Percentiles rank a stretch among this genome's conserved stretches.
Conservation (phyloP, 768 basidiomycete species). For the Rubroboletus satanas region DNA sequence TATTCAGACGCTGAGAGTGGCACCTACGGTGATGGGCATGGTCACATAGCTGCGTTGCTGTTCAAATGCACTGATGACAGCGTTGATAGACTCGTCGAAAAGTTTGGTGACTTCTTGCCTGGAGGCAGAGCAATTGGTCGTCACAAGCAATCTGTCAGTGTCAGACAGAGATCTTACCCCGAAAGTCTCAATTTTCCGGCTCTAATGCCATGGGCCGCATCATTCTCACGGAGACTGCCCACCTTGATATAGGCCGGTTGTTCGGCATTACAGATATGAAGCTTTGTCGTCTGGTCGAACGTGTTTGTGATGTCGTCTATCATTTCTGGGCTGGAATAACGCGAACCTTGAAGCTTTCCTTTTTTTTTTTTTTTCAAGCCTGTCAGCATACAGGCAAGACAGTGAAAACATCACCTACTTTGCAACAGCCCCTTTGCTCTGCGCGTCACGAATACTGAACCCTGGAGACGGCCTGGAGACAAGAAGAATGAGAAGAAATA, state of each 20-base stretch:
- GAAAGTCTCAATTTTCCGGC: slow-evolving; percentile 35
- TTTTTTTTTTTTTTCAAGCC: slow-evolving; percentile 12
- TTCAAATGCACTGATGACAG: slow-evolving; percentile 31
- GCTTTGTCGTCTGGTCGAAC: slow-evolving; percentile 37
- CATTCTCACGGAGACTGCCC: slow-evolving; percentile 34
- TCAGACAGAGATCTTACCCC: slow-evolving; percentile 22
- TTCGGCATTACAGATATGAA: slow-evolving; percentile 33
- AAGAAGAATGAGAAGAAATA: not conserved
- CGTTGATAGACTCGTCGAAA: slow-evolving; percentile 40
- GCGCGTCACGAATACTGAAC: slow-evolving; percentile 35
- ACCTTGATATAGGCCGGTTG: slow-evolving; percentile 38
- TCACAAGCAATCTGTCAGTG: not conserved
- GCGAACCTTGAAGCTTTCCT: slow-evolving; percentile 20
- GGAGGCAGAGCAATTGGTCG: not conserved
- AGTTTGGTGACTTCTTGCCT: slow-evolving; percentile 36
- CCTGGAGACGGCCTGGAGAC: slow-evolving; percentile 33
- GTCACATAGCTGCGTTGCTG: slow-evolving; percentile 21
- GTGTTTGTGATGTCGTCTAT: slow-evolving; percentile 28
- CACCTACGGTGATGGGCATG: slow-evolving; percentile 29
- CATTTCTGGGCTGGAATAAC: slow-evolving; percentile 27
- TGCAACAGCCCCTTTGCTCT: slow-evolving; percentile 29
- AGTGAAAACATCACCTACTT: slow-evolving; percentile 21
- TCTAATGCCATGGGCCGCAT: slow-evolving; percentile 29
- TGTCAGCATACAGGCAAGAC: not conserved
- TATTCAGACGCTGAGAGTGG: not conserved